Percentiles rank a stretch among this genome's conserved stretches.
Conservation (phyloP, 257 asterid genomes). For the Solanum corneliomulleri region DNA sequence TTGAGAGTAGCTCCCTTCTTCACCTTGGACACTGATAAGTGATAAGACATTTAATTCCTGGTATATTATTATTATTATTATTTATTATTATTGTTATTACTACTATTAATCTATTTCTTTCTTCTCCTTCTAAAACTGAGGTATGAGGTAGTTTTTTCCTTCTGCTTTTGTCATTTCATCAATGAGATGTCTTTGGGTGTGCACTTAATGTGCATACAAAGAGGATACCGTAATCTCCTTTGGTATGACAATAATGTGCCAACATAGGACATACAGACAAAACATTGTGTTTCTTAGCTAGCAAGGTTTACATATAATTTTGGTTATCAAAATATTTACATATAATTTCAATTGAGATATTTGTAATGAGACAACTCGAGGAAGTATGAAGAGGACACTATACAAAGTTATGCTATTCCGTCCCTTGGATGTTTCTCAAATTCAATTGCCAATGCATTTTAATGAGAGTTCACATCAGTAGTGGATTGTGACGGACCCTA, state of each 20-base stretch:
- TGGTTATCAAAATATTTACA: not conserved
- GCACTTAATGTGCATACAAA: not conserved
- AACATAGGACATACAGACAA: not conserved
- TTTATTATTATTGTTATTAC: not conserved
- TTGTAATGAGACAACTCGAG: not conserved
- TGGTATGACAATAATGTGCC: not conserved
- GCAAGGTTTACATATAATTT: not conserved
- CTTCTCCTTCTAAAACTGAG: not conserved
- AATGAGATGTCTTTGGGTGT: not conserved
- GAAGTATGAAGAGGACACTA: not conserved
- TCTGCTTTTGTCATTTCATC: not conserved
- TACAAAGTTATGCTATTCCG: not conserved
- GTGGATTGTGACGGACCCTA: not conserved
- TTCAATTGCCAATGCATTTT: not conserved
- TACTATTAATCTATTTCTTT: not conserved
- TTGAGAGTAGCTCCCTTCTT: not conserved
- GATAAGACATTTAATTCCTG: not conserved
- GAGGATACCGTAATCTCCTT: not conserved
- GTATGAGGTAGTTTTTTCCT: not conserved
- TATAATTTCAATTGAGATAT: not conserved
- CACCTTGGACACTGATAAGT: not conserved
- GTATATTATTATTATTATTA: not conserved
- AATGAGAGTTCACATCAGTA: not conserved
- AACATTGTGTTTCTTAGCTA: not conserved
- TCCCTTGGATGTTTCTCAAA: not conserved